phyloP scores from a whole-genome alignment of 1,284 basidiomycete species.

The Ustilago xerochloae region DNA sequence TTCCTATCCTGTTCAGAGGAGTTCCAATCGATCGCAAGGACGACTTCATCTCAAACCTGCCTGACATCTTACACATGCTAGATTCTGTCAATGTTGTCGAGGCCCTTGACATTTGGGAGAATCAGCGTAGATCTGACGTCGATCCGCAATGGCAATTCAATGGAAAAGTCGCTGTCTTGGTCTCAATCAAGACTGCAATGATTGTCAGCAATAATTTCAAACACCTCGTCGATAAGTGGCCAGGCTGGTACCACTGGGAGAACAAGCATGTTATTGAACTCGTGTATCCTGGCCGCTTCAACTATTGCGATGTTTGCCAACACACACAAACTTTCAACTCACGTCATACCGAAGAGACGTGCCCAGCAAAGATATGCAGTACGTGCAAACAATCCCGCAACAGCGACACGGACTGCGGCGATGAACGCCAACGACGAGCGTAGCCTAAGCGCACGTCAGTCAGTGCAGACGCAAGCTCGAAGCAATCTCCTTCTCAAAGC shows the following conservation, averaged over 20 bases:
- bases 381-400: neutral
- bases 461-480: no score
- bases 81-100: neutral
- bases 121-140: neutral
- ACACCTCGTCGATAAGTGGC: neutral
- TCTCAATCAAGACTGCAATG: neutral
- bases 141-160: neutral
- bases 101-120: slow-evolving; percentile 11
- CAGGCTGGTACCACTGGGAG: slow-evolving; percentile 10
- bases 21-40: neutral
- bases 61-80: neutral
- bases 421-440: no score
- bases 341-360: neutral
- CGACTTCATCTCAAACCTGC: neutral
- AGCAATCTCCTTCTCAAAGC: no score
- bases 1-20: neutral
- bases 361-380: neutral
- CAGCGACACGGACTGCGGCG: no score
- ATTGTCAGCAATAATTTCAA: neutral
- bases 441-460: no score
- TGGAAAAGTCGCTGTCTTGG: neutral
- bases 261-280: slow-evolving; percentile 1
- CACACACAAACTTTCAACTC: neutral
- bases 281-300: neutral
- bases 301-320: slow-evolving; percentile 3